Conservation (phyloP, 2,329 filamentous ascomycete species). For the Talaromyces pinophilus region DNA sequence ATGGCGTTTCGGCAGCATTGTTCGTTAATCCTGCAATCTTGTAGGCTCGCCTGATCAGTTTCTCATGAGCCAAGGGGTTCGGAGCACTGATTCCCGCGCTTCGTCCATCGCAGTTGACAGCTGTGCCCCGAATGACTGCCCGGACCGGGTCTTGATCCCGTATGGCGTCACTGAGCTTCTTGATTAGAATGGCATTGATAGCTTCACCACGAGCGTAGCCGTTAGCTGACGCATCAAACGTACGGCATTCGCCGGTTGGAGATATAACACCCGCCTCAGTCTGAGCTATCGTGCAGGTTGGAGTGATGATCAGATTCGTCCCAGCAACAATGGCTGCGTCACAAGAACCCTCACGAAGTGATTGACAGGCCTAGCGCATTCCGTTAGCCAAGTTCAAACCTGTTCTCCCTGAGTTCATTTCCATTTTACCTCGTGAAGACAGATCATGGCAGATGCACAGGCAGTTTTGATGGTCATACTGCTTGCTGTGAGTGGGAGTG, state of each 20-base stretch:
- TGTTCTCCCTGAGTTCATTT: not conserved
- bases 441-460: slow-evolving; percentile 28
- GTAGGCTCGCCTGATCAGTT: slow-evolving; percentile 42
- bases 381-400: not conserved
- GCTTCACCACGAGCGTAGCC: slow-evolving; percentile 57
- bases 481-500: slow-evolving; percentile 29
- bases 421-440: slow-evolving; percentile 27
- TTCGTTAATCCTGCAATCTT: slow-evolving; percentile 35
- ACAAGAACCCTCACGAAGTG: slow-evolving; percentile 27
- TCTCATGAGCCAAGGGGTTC: slow-evolving; percentile 36
- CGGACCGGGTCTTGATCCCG: slow-evolving; percentile 46
- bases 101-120: slow-evolving; percentile 36
- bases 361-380: slow-evolving; percentile 20
- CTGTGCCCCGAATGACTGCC: slow-evolving; percentile 35
- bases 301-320: slow-evolving; percentile 32
- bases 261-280: slow-evolving; percentile 50
- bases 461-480: slow-evolving; percentile 28
- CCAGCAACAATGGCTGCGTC: slow-evolving; percentile 31
- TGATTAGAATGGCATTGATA: slow-evolving; percentile 52
- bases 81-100: slow-evolving; percentile 35
- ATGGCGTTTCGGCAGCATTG: slow-evolving; percentile 29
- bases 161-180: slow-evolving; percentile 51
- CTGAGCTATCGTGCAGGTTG: slow-evolving; percentile 35
- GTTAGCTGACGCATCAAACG: slow-evolving; percentile 46
- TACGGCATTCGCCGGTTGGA: slow-evolving; percentile 45